Base-by-base conservation (phyloP, 345 rosid genomes). In the Eucalyptus cladocalyx region DNA sequence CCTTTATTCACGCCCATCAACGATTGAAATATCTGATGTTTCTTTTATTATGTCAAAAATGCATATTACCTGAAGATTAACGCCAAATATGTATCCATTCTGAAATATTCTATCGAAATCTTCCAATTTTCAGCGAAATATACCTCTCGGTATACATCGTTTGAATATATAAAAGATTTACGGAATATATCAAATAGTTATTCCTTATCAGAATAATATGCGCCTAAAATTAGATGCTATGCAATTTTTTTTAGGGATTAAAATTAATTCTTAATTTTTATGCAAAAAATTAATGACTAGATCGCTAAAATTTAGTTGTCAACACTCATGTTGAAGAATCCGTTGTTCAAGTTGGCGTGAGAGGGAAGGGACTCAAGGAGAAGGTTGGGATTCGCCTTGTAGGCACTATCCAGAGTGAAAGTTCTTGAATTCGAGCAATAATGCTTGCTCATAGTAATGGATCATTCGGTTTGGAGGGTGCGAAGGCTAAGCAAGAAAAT, bases 11-110 rank as follows among this genome's bases (percentile, higher is more conserved):
- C 2, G 1, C 54, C 21, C 3, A 16, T 17, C 21, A 0, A 6
- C 0, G 0, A 3, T 50, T 50, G 21, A 50, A 6, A 6, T 0
- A 16, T 17, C 0, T 6, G 0, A 51, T 51, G 0, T 51, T 51
- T 51, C 3, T 16, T 51, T 51, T 51, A 16, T 51, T 51, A 51
- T 51, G 8, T 51, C 8, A 6, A 50, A 50, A 50, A 17, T 50
- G 1, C 8, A 50, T 17, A 50, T 50, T 6, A 6, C 21, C 2
- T 8, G 2, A 50, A 50, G 0, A 16, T 50, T 50, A 50, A 16
- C 1, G 0, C 0, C 1, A 50, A 50, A 50, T 50, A 50, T 6
- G 16, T 16, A 50, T 50, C 18, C 19, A 7, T 0, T 15, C 0
- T 15, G 7, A 50, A 50, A 50, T 50, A 50, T 16, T 50, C 0